These are phyloP conservation scores for Vachellia collinsii DNA, from an alignment of 306 rosid genomes.

Conservation along the genomic window DNA sequence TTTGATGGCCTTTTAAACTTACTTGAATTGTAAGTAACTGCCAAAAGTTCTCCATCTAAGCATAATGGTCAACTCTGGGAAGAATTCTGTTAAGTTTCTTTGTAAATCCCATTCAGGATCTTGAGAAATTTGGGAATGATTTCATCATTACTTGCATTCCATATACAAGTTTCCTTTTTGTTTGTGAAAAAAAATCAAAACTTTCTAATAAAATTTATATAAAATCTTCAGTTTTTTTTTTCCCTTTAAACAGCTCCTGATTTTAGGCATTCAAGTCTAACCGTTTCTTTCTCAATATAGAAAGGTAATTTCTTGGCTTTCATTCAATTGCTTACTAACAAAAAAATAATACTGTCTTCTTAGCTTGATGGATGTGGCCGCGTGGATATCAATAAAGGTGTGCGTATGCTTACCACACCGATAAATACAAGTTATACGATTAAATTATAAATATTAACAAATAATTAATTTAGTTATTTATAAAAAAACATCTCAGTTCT, in stretches of 20 bases:
- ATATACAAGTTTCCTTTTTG: conserved; percentile 13
- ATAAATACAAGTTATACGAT: too few relatives aligned
- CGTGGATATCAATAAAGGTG: too few relatives aligned
- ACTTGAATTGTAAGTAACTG: conserved; percentile 13
- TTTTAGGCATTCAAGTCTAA: conserved; percentile 21
- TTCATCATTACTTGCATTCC: conserved; percentile 38
- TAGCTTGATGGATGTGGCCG: too few relatives aligned
- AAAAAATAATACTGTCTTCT: too few relatives aligned
- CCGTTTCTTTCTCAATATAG: background rate
- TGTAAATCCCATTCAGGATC: conserved; percentile 11
- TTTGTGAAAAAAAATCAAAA: background rate
- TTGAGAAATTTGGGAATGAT: conserved; percentile 19
- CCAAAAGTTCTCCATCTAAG: background rate
- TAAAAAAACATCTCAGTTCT: too few relatives aligned
- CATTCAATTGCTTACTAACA: background rate
- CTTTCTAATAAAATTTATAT: background rate
- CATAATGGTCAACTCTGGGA: background rate
- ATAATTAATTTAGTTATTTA: too few relatives aligned
- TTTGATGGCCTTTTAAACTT: conserved; percentile 22
- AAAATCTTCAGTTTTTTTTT: background rate
- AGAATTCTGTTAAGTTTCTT: conserved; percentile 13
- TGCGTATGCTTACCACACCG: too few relatives aligned
- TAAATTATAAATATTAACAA: too few relatives aligned
- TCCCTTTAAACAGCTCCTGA: background rate
- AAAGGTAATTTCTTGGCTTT: conserved; percentile 7